Base-by-base conservation (phyloP, 768 basidiomycete species). In the Butyriboletus loyo region DNA sequence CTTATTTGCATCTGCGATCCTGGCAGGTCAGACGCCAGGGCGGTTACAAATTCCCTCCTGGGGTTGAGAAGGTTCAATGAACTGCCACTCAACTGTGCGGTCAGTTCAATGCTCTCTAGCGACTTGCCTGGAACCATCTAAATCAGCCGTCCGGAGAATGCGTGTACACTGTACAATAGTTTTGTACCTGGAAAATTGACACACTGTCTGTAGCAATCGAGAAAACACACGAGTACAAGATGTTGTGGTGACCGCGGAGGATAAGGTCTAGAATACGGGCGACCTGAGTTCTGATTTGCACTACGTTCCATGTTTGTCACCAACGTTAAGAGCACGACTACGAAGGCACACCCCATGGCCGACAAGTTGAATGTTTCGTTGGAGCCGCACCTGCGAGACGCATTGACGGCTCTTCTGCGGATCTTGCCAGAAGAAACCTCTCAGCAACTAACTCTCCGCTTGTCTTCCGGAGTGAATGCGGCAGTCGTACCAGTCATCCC, bases 1-100 rank as follows among this genome's bases (percentile, higher is more conserved):
- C 51, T 60, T 54, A 61, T 39, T 46, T 46, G 56, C 36, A 55
- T 41, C 24, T 52, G 43, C n/a, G 37, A 41, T 38, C 30, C 28
- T 43, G n/a, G n/a, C n/a, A 86, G 85, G 82, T 86, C 42, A 80
- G 86, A 48, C 78, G 76, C 50, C 86, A 88, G 61, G 86, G 88
- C 11, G 77, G 75, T 15, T 90, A 88, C 58, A 65, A 66, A 13
- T 73, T 88, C 52, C 86, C 87, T 39, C 71, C 73, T 5, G 86
- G 84, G 19, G 77, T 87, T 4, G 86, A 89, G 64, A 78, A 79
- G 49, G 66, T 66, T 31, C 36, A 35, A 21, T 66, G 35, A 56
- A 13, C 22, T 7, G 30, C 21, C 31, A 0, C 27, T 17, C 13
- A 15, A n/a, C 30, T 30, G 34, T 32, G 40, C 15, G 11, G 34